A percentile compares a stretch with the other conserved stretches of the same genome.
phyloP scores from a whole-genome alignment of 2,329 filamentous ascomycete species.

The Leptographium radiaticola region DNA sequence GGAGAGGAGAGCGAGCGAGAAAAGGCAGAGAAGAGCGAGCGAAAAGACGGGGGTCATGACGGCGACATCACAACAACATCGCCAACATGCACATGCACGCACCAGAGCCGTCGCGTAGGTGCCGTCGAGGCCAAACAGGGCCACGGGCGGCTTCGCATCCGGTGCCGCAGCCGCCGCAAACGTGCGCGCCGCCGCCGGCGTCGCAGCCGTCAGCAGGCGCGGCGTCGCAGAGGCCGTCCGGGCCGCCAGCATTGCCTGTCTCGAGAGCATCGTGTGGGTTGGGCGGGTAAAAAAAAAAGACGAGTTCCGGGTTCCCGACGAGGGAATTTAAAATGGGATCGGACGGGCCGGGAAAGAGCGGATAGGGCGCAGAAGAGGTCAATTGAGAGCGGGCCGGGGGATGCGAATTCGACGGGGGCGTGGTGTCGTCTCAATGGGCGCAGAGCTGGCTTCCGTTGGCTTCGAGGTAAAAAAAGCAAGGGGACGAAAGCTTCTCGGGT shows the following conservation, averaged over 20 bases:
- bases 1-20: too few relatives aligned
- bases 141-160: slow-evolving; percentile 70
- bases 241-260: slow-evolving; percentile 38
- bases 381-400: neutral
- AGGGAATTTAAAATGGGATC: neutral
- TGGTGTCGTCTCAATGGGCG: neutral
- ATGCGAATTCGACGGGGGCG: neutral
- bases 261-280: slow-evolving; percentile 40
- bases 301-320: too few relatives aligned
- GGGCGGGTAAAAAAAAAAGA: slow-evolving; percentile 8
- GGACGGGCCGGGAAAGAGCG: neutral
- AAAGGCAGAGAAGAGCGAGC: too few relatives aligned
- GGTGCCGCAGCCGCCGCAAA: slow-evolving; percentile 63
- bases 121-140: slow-evolving; percentile 91
- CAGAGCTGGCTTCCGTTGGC: neutral
- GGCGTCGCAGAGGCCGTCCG: slow-evolving; percentile 37
- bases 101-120: slow-evolving; percentile 98
- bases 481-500: slow-evolving; percentile 10
- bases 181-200: slow-evolving; percentile 68
- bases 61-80: too few relatives aligned
- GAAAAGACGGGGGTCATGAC: too few relatives aligned
- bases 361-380: neutral
- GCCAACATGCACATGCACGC: too few relatives aligned
- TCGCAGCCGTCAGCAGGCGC: slow-evolving; percentile 43
- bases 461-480: neutral